These are phyloP conservation scores for Metschnikowia kunwiensis DNA, from an alignment of 805 yeast species.

Conservation along the genomic window DNA sequence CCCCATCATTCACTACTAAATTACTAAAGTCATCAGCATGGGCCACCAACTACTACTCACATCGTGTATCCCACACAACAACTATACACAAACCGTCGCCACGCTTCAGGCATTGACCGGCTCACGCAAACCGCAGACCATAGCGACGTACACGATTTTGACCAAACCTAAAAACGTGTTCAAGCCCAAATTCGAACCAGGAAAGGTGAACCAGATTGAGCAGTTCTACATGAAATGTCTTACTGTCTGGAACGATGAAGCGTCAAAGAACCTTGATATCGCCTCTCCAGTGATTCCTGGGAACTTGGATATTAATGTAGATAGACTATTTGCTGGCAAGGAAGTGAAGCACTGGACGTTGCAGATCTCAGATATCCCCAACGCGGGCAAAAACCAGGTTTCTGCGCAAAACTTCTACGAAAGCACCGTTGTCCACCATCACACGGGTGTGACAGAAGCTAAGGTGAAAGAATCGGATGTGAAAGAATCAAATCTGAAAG, in stretches of 20 bases:
- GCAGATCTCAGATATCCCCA: slow-evolving; percentile 68
- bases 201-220: slow-evolving; percentile 56
- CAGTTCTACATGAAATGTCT: slow-evolving; percentile 50
- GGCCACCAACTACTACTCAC: slow-evolving; percentile 54
- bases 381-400: slow-evolving; percentile 65
- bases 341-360: slow-evolving; percentile 52
- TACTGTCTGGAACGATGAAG: slow-evolving; percentile 43
- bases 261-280: slow-evolving; percentile 23
- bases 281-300: slow-evolving; percentile 25
- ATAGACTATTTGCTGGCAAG: slow-evolving; percentile 28
- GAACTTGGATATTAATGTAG: slow-evolving; percentile 23
- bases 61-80: slow-evolving; percentile 41
- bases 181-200: slow-evolving; percentile 52
- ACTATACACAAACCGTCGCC: slow-evolving; percentile 41
- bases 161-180: slow-evolving; percentile 50
- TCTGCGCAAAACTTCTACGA: slow-evolving; percentile 65
- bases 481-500: not conserved
- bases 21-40: no score
- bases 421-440: slow-evolving; percentile 50
- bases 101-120: slow-evolving; percentile 55
- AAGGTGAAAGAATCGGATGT: not conserved
- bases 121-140: slow-evolving; percentile 39
- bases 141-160: slow-evolving; percentile 48
- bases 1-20: no score
- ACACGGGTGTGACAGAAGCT: slow-evolving; percentile 25